Base-by-base conservation (phyloP, 1,284 basidiomycete genomes). In the Boletus mariae region DNA sequence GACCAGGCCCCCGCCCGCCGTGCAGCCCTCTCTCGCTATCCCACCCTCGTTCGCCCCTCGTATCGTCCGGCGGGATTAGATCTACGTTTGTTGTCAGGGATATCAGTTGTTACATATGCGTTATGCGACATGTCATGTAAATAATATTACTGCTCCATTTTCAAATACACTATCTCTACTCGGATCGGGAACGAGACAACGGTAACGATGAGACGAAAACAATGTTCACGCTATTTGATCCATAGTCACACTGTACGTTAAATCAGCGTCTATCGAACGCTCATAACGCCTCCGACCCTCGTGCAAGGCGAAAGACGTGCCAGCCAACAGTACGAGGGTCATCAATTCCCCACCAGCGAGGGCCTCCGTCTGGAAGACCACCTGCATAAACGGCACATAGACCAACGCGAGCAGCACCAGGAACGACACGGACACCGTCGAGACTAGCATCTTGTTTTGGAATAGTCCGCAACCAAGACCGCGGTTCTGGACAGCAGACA, bases 401-500 rank as follows among this genome's bases (percentile, higher is more conserved):
- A 99, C 83, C 59, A 98, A 78, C 23, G 80, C 80, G 25, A 98
- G 80, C 71, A 96, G 91, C 35, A 86, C 86, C 50, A 94, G 35
- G 64, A 93, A 85, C 10, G 93, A 95, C 47, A 90, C 78, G 5
- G 85, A 87, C 43, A 97, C 89, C 0, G 96, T 97, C 54, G 85
- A 76, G 54, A 95, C 74, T 53, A 98, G 80, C 92, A 98, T 96
- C 61, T 80, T 79, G 76, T 99, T 99, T 62, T 87, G 83, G 53
- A 81, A 76, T 25, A 94, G 66, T 9, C 83, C 83, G 60, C 90
- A 92, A 20, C 86, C 85, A 8, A 97, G 79, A 8, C 94, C 94
- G 44, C 96, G 88, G 71, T 94, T 97, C 71, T 98, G 96, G 17
- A 98, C 72, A 0, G 96, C 96, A 23, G 93, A 96, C 1, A 94